Base-by-base conservation (phyloP, 2,329 filamentous ascomycete species). In the Sclerotinia spermophila region DNA sequence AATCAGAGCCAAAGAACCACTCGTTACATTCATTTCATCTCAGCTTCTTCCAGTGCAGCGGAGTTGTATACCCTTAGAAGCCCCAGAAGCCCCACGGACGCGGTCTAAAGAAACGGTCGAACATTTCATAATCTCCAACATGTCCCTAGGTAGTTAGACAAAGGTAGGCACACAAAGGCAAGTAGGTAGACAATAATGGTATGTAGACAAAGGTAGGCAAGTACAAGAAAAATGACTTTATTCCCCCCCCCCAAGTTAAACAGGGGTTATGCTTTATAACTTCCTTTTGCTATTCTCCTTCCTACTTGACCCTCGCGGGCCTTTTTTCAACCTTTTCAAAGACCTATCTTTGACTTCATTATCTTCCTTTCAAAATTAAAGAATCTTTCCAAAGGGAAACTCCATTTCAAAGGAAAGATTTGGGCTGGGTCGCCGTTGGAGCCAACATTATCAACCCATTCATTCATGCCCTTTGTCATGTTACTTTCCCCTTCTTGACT, bases 191-290 rank as follows among this genome's bases (percentile, higher is more conserved):
- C n/a, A n/a, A n/a, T n/a, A n/a, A n/a, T n/a, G n/a, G n/a, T n/a
- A n/a, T n/a, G 21, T 40, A 59, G 21, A 11, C 11, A 40, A n/a
- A 40, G n/a, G n/a, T n/a, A n/a, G n/a, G n/a, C n/a, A n/a, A 27
- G 44, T 64, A 64, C 48, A 64, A 64, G 61, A 64, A 64, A 64
- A 51, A 64, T 21, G 44, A 17, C n/a, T 27, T 38, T 13, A 51
- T 38, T 21, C 55, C 21, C 21, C 5, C 21, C 30, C 24, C 30
- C 30, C 30, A 35, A 51, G 21, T 48, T 45, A 48, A 8, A 33
- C 61, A 51, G 44, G 61, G 44, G 44, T 65, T 21, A n/a, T 51
- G 17, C 13, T 27, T 51, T 45, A n/a, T 45, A 38, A 24, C 30
- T 64, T 38, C 30, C 30, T 51, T 51, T 51, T 38, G 17, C 6